Base-by-base conservation (phyloP, 2,329 filamentous ascomycete genomes). In the Seiridium unicorne region DNA sequence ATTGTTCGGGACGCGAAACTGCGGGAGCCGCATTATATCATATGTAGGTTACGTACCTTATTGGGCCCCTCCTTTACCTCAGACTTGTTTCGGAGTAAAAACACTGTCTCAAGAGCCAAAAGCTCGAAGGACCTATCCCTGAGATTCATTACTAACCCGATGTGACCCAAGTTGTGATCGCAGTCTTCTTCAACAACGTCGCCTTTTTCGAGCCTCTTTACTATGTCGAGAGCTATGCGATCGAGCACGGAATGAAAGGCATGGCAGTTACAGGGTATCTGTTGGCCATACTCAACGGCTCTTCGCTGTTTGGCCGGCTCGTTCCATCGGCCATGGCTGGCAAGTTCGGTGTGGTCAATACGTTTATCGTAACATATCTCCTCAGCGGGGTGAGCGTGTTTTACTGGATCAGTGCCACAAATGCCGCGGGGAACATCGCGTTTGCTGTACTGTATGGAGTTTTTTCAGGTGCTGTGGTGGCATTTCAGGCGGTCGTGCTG, bases 191-290 rank as follows among this genome's bases (percentile, higher is more conserved):
- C 44, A 57, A 57, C 44, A 57, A 57, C 31, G 26, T 57, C 31
- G 54, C 42, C 40, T 57, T 57, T 3, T 57, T 57, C 38, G 54
- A 57, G 44, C 54, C 54, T 8, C 54, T 57, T 4, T 57, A 57
- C 31, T 57, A 57, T 18, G 26, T 57, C 7, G 5, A 57, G 34
- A 44, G 42, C 42, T 47, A 57, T 18, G 54, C 54, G 10, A 10
- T 34, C 11, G 11, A 13, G 40, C 54, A 57, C 44, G 54, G 54
- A 31, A 57, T 57, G 54, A n/a, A 31, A n/a, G 44, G 54, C 31
- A 18, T 31, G 44, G 32, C 54, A 3, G 54, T 57, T 9, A 11
- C 54, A n/a, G 44, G 54, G 26, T 57, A 57, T 42, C 34, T 57
- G 42, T 42, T 57, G 4, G 54, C 54, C 38, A 57, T 57, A 10